Evolutionary conservation across 2,329 filamentous ascomycete genomes (phyloP).

Genomic region (Monilinia vaccinii-corymbosi): DNA sequence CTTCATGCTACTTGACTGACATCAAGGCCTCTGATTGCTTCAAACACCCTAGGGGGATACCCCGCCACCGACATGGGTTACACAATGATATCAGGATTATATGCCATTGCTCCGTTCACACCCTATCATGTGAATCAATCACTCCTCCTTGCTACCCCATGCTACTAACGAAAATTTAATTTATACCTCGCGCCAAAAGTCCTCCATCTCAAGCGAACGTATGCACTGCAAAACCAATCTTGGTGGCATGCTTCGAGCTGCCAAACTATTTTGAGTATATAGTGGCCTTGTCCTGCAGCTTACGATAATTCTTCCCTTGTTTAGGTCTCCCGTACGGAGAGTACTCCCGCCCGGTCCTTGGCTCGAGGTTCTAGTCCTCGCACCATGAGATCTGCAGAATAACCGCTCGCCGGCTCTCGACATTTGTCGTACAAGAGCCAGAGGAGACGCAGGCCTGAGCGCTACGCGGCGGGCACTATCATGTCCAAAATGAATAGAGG

Average conservation of each 20-base stretch:
- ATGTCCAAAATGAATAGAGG: background rate
- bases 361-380: conserved; percentile 1
- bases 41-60: background rate
- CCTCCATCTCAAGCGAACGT: background rate
- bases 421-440: background rate
- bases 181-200: background rate
- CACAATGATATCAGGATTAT: background rate
- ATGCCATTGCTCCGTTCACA: background rate
- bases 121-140: background rate
- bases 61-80: conserved; percentile 8
- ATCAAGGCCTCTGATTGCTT: background rate
- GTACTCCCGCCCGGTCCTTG: background rate
- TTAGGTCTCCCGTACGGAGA: background rate
- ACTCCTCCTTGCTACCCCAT: background rate
- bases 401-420: background rate
- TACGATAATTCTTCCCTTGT: background rate
- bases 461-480: background rate
- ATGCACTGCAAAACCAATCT: background rate
- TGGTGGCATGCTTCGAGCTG: background rate
- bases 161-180: background rate
- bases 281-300: background rate
- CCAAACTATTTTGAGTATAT: background rate
- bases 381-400: conserved; percentile 3
- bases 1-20: background rate
- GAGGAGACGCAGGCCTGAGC: background rate